Conservation (phyloP, 495 filamentous ascomycete genomes). For the Penicillium odoratum region DNA sequence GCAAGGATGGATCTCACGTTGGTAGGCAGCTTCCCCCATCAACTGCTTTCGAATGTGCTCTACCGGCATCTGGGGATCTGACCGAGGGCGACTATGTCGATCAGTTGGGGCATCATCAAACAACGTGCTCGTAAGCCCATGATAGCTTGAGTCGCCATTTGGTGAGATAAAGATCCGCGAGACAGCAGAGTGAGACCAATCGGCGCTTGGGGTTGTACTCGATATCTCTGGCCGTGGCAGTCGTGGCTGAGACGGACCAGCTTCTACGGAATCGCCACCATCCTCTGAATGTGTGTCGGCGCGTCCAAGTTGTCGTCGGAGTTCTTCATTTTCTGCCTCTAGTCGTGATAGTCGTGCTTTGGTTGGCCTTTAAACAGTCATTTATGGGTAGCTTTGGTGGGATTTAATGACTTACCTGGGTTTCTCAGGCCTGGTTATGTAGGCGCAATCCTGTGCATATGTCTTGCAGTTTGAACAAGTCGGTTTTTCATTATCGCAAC, state of each 20-base stretch:
- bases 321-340: slow-evolving; percentile 28
- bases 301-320: slow-evolving; percentile 15
- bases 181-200: slow-evolving; percentile 17
- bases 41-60: slow-evolving; percentile 22
- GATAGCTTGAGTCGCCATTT: slow-evolving; percentile 32
- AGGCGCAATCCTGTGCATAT: slow-evolving; percentile 22
- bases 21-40: slow-evolving; percentile 30
- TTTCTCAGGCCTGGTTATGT: slow-evolving; percentile 11
- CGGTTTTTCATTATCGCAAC: slow-evolving; percentile 30
- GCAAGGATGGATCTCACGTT: slow-evolving; percentile 19
- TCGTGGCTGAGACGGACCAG: not conserved
- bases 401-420: slow-evolving; percentile 18
- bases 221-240: not conserved
- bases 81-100: slow-evolving; percentile 7
- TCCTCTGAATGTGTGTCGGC: not conserved
- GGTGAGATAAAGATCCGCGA: slow-evolving; percentile 26
- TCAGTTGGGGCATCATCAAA: slow-evolving; percentile 31
- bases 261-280: not conserved
- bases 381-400: not conserved
- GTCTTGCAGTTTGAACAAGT: slow-evolving; percentile 28
- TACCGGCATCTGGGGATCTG: slow-evolving; percentile 14
- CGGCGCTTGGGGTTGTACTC: not conserved
- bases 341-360: slow-evolving; percentile 27
- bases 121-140: slow-evolving; percentile 34
- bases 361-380: slow-evolving; percentile 19